A percentile compares a stretch with the other conserved stretches of the same genome.
These are phyloP conservation scores for Schrenkiella parvula DNA, from an alignment of 345 rosid species.

Conservation along the genomic window DNA sequence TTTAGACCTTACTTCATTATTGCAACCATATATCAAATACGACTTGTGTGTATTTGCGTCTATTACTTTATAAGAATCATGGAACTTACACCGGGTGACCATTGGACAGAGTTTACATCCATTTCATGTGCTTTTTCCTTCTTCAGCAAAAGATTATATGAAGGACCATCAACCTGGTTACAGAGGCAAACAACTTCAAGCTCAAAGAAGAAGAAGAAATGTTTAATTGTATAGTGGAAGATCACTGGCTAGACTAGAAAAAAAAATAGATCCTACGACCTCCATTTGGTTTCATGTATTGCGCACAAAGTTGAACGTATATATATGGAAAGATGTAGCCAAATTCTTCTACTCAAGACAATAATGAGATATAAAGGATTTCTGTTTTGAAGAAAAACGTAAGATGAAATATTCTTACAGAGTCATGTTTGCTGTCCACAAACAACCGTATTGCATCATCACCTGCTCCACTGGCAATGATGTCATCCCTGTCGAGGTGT, in stretches of 20 bases:
- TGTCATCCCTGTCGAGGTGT: conserved; percentile 54
- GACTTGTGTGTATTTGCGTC: neutral
- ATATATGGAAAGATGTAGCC: neutral
- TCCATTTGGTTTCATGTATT: neutral
- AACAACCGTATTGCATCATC: conserved; percentile 81
- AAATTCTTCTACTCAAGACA: neutral
- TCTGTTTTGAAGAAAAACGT: neutral
- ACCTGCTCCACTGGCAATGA: conserved; percentile 91
- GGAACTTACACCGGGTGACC: conserved; percentile 73
- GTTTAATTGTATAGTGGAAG: neutral
- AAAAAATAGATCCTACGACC: neutral
- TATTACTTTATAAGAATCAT: conserved; percentile 6
- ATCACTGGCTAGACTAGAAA: neutral
- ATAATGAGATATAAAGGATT: neutral
- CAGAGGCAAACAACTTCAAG: neutral
- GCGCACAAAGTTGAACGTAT: neutral
- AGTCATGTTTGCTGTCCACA: conserved; percentile 58
- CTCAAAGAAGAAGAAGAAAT: neutral
- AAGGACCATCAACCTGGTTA: conserved; percentile 60
- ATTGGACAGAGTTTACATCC: conserved; percentile 83
- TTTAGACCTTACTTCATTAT: neutral
- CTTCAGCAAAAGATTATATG: conserved; percentile 59
- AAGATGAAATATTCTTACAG: conserved; percentile 36
- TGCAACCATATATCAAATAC: neutral
- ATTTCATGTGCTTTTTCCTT: conserved; percentile 87